Evolutionary conservation across 805 yeast genomes (phyloP), one percentile per base, ranked within the genome.

Genomic region (Starmerella geochares): DNA sequence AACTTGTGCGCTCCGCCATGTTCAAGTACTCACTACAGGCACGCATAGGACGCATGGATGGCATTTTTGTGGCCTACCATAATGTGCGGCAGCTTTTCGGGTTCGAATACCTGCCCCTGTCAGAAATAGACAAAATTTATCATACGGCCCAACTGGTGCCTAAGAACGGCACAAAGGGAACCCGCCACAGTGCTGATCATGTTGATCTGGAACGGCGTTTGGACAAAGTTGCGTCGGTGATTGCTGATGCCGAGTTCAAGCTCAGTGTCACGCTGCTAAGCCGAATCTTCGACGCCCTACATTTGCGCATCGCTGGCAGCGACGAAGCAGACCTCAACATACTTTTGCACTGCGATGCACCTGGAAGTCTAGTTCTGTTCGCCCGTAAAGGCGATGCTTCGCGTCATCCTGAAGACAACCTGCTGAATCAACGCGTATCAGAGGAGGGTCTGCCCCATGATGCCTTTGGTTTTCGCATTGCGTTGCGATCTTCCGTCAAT

Each of bases 11-110:
- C 51, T 76, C 90, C 1, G 81, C 92, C 0, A 67, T 90, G 66
- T 69, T 90, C 58, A 90, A 90, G 66, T 90, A 90, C 62, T 76
- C 84, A 2, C 71, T 90, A 56, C 97, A 92, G 65, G 97, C 96
- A 0, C 73, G 96, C 54, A 83, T 90, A 37, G 98, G 97, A 2
- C 80, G 83, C 59, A 90, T 92, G 97, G 96, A 88, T 65, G 98
- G 98, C 5, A 86, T 92, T 2, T 86, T 85, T 58, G 73, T 90
- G 14, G 96, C 96, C 0, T 90, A 81, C 64, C 98, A 90, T 65
- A 90, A 88, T 63, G 75, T 86, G 46, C 72, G 77, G 27, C 70
- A 79, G 43, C 76, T 88, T 58, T 86, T 90, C 66, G 98, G 96
- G 3, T 92, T 87, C 65, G 90, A 87, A 64, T 90, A 90, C 64